Conservation (phyloP, 257 asterid genomes). For the Euphrasia confusa region DNA sequence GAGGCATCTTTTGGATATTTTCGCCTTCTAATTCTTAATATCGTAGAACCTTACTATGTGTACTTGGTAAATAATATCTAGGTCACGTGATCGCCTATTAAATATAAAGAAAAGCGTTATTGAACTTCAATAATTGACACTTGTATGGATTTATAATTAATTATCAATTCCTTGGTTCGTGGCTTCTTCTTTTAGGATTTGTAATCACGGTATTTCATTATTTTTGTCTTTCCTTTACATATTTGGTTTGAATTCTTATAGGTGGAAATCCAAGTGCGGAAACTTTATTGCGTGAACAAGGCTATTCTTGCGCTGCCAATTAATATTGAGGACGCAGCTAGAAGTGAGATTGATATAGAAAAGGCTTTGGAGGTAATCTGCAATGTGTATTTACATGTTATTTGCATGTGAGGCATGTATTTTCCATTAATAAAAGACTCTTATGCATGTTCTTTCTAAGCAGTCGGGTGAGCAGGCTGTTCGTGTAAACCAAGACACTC, state of each 20-base stretch:
- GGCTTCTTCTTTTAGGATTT: background rate
- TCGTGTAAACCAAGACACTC: conserved; percentile 92
- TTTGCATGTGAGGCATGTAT: background rate
- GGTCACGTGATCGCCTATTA: background rate
- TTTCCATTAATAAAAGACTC: background rate
- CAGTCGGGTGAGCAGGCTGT: conserved; percentile 82
- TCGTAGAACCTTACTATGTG: no score
- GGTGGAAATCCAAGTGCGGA: conserved; percentile 85
- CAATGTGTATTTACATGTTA: background rate
- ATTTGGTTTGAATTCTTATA: conserved; percentile 21
- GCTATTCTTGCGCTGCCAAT: conserved; percentile 63
- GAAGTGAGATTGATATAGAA: conserved; percentile 72
- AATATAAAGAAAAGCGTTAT: background rate
- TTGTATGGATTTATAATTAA: background rate
- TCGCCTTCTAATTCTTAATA: background rate
- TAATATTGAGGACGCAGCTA: conserved; percentile 74
- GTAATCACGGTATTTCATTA: background rate
- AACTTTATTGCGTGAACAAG: conserved; percentile 51
- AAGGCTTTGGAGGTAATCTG: conserved; percentile 52
- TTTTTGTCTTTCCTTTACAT: background rate
- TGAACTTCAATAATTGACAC: background rate
- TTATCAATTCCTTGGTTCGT: background rate
- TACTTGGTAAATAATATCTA: no score
- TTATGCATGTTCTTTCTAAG: conserved; percentile 21
- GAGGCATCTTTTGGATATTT: no score